Evolutionary conservation across 2,329 filamentous ascomycete genomes (phyloP).

Genomic region (Colletotrichum acutatum): DNA sequence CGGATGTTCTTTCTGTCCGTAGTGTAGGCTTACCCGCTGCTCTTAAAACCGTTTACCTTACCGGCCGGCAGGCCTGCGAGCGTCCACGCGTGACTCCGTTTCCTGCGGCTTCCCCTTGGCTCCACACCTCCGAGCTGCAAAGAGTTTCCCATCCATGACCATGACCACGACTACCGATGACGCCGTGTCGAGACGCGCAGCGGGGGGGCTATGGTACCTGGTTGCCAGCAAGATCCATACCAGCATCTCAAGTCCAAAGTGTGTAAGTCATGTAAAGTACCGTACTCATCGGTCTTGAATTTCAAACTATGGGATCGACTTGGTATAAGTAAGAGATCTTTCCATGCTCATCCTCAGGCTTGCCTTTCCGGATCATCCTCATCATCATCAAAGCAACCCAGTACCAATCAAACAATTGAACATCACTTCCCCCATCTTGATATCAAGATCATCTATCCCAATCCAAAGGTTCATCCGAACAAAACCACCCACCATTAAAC

Average conservation of each 20-base stretch:
- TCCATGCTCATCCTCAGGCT: neutral
- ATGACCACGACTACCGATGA: neutral
- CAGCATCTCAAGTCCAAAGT: neutral
- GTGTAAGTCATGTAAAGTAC: neutral
- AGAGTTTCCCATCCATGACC: too few relatives aligned
- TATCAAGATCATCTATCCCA: neutral
- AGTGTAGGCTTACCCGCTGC: neutral
- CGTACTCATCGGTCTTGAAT: neutral
- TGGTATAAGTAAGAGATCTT: constrained; percentile 24
- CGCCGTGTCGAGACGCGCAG: neutral
- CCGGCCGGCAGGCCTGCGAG: neutral
- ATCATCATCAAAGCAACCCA: constrained; percentile 1
- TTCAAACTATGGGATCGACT: neutral
- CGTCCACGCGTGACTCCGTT: neutral
- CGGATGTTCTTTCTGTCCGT: neutral
- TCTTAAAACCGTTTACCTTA: neutral
- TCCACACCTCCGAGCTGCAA: neutral
- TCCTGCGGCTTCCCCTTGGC: neutral
- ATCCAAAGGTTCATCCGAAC: neutral
- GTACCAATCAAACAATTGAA: neutral
- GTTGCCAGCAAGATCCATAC: neutral
- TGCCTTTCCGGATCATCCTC: neutral
- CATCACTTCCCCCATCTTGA: neutral
- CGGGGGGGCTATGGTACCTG: neutral
- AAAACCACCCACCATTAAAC: neutral